phyloP scores from a whole-genome alignment of 306 rosid species.

The cucumber (Cucumis sativus) region DNA sequence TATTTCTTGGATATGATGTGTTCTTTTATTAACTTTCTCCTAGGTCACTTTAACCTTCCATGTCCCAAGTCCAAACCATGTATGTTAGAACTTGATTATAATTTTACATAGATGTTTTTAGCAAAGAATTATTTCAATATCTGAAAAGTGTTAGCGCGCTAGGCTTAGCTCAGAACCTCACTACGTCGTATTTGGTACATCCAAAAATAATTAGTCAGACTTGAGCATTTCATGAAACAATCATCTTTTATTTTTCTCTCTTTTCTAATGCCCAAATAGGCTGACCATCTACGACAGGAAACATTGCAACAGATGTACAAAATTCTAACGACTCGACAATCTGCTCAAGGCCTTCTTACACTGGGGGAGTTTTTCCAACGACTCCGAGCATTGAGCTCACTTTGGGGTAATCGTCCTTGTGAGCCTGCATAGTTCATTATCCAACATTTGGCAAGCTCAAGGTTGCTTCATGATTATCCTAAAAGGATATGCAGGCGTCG shows the following conservation, averaged over 20 bases:
- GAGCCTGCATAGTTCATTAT: slow-evolving; percentile 34
- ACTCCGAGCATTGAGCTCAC: slow-evolving; percentile 62
- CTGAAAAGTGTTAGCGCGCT: not conserved
- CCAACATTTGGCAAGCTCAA: slow-evolving; percentile 10
- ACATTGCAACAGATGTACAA: slow-evolving; percentile 61
- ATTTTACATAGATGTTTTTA: not conserved
- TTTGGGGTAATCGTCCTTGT: slow-evolving; percentile 50
- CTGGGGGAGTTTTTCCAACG: slow-evolving; percentile 82
- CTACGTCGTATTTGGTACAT: not conserved
- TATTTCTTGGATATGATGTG: not conserved
- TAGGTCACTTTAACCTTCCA: not conserved
- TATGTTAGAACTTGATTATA: not conserved
- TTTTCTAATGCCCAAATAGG: slow-evolving; percentile 35
- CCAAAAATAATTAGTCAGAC: not conserved
- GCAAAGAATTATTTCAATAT: too few species aligned
- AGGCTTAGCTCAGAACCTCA: not conserved
- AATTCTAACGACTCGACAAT: slow-evolving; percentile 60
- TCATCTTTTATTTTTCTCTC: not conserved
- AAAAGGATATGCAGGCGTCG: not conserved
- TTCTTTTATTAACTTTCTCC: not conserved
- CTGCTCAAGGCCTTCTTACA: slow-evolving; percentile 57
- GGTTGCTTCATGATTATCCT: slow-evolving; percentile 1
- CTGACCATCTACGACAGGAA: slow-evolving; percentile 73
- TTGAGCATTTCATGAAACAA: not conserved
- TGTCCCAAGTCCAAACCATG: not conserved